Percentiles rank a stretch among this genome's conserved stretches.
Conservation (phyloP, 306 rosid species). For the Trifolium dubium region DNA sequence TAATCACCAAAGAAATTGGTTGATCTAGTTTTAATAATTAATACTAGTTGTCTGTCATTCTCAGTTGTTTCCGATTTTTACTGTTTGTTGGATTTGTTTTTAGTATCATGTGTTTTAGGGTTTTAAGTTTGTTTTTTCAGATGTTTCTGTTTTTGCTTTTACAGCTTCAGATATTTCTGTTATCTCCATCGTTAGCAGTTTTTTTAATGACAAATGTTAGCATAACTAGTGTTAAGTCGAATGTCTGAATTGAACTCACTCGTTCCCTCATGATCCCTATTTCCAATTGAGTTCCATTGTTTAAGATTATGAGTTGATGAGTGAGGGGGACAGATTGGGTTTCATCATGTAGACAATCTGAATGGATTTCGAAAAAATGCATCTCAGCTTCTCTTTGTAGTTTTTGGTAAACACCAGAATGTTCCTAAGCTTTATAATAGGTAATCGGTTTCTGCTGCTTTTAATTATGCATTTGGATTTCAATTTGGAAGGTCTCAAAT, state of each 20-base stretch:
- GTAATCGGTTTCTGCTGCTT: neutral
- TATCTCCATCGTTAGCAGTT: neutral
- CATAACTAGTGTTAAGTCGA: neutral
- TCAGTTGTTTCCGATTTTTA: neutral
- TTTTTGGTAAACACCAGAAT: neutral
- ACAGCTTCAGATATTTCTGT: neutral
- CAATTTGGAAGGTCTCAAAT: neutral
- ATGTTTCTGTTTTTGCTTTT: neutral
- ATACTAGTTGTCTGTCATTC: neutral
- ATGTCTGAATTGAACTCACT: no score
- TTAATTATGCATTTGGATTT: neutral
- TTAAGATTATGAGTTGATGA: conserved; percentile 1
- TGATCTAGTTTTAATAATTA: conserved; percentile 31
- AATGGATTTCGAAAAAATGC: neutral
- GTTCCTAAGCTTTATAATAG: neutral
- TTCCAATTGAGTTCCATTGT: neutral
- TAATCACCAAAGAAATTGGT: neutral
- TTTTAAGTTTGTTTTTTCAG: neutral
- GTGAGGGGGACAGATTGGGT: neutral
- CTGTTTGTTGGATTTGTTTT: neutral
- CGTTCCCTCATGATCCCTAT: no score
- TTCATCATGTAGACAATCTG: neutral
- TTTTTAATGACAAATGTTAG: neutral
- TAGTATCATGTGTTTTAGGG: neutral
- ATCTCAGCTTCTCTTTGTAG: no score